Evolutionary conservation across 345 rosid species (phyloP).

Genomic region (Linum lewisii): DNA sequence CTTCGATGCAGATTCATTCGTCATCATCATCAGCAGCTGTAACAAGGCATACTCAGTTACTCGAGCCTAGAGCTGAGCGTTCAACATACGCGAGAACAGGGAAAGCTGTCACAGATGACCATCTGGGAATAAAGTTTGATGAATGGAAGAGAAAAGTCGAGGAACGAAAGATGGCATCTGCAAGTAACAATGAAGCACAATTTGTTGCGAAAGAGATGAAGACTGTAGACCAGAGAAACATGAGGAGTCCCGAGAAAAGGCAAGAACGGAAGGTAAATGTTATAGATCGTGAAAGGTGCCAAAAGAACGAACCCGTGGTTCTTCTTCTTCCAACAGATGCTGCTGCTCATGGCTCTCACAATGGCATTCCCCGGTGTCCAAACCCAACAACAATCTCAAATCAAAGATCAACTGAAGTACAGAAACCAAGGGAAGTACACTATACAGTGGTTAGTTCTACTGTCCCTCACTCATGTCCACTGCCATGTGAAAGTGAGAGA

Average conservation of each 20-base stretch:
- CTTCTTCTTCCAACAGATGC: background rate
- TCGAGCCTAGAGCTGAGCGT: slow-evolving; percentile 14
- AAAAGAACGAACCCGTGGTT: background rate
- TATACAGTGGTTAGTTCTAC: background rate
- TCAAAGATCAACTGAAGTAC: background rate
- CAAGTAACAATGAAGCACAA: too few relatives aligned
- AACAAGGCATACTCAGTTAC: slow-evolving; percentile 19
- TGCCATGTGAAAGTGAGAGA: background rate
- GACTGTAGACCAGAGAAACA: background rate
- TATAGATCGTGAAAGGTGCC: background rate
- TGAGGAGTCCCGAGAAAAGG: background rate
- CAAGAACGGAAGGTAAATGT: background rate
- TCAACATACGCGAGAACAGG: background rate
- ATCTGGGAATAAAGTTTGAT: background rate
- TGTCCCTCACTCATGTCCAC: too few relatives aligned
- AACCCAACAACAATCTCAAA: background rate
- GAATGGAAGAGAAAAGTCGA: background rate
- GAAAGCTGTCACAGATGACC: background rate
- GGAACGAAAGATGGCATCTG: background rate
- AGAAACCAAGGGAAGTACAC: background rate
- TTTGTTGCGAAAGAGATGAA: background rate
- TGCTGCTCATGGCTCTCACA: background rate
- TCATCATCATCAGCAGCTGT: slow-evolving; percentile 33
- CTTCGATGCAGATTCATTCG: slow-evolving; percentile 34
- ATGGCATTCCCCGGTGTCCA: background rate